These are phyloP conservation scores for Tricholoma sp. DNA, from an alignment of 768 basidiomycete species.

Conservation along the genomic window DNA sequence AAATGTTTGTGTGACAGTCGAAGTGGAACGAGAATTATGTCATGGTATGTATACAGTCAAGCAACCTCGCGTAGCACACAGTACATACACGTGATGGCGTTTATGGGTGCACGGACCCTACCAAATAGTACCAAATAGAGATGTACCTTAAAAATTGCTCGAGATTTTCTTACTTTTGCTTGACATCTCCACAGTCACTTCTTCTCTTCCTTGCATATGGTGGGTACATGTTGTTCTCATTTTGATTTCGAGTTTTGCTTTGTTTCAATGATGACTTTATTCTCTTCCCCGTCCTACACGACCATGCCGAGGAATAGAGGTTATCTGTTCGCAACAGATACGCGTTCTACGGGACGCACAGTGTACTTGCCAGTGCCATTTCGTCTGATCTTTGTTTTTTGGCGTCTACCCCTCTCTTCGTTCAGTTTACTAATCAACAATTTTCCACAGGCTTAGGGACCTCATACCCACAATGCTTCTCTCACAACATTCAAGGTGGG, in stretches of 20 bases:
- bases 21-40: too few relatives aligned
- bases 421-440: neutral
- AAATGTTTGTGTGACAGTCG: too few relatives aligned
- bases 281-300: slow-evolving; percentile 92
- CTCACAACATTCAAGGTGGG: slow-evolving; percentile 15
- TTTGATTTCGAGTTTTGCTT: neutral
- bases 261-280: slow-evolving; percentile 53
- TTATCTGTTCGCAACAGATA: slow-evolving; percentile 74
- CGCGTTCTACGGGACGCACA: slow-evolving; percentile 54
- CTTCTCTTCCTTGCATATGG: neutral
- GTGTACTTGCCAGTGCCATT: slow-evolving; percentile 90
- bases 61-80: too few relatives aligned
- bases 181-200: neutral
- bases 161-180: too few relatives aligned
- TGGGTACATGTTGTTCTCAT: neutral
- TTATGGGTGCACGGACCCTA: neutral
- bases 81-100: neutral
- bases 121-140: neutral
- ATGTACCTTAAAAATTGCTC: neutral
- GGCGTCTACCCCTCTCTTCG: neutral
- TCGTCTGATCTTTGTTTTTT: slow-evolving; percentile 58
- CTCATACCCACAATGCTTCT: neutral
- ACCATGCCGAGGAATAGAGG: slow-evolving; percentile 83
- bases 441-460: neutral
- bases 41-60: too few relatives aligned